These are phyloP conservation scores for Huntiella decipiens DNA, from an alignment of 2,329 filamentous ascomycete species.

Conservation along the genomic window DNA sequence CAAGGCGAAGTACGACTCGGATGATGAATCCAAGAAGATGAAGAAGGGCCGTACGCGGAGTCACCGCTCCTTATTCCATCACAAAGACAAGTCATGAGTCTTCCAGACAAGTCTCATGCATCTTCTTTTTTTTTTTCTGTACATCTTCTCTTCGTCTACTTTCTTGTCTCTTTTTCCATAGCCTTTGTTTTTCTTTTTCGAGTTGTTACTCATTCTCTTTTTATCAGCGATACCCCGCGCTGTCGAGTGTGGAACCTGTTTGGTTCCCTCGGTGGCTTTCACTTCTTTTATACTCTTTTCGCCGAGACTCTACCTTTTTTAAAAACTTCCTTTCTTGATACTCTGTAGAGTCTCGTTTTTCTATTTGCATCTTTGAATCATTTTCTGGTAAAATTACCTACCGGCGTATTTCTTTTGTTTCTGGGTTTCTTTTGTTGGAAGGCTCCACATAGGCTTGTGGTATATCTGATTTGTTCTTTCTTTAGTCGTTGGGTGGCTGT, in stretches of 20 bases:
- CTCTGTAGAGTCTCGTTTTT: too few relatives aligned
- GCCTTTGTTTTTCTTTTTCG: too few relatives aligned
- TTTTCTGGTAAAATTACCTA: too few relatives aligned
- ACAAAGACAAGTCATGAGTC: constrained; percentile 18
- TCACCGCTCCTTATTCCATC: constrained; percentile 47
- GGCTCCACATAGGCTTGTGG: not conserved
- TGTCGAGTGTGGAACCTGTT: not conserved
- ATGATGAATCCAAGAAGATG: constrained; percentile 37
- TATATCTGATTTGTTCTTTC: not conserved
- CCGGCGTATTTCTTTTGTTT: not conserved
- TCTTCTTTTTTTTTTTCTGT: not conserved
- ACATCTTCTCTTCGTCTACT: not conserved
- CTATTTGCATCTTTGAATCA: too few relatives aligned
- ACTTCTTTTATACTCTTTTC: constrained; percentile 10
- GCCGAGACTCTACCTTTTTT: not conserved
- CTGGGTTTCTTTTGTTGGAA: not conserved
- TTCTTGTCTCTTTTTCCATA: not conserved
- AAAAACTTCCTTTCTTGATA: not conserved
- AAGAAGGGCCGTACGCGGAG: constrained; percentile 57
- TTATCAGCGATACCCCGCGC: constrained; percentile 15
- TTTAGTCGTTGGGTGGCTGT: not conserved
- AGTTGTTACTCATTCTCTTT: constrained; percentile 16
- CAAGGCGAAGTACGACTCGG: constrained; percentile 78
- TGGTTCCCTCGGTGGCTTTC: constrained; percentile 13
- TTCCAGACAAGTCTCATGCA: not conserved